phyloP scores from a whole-genome alignment of 257 asterid species.

The Jacaranda mimosifolia region DNA sequence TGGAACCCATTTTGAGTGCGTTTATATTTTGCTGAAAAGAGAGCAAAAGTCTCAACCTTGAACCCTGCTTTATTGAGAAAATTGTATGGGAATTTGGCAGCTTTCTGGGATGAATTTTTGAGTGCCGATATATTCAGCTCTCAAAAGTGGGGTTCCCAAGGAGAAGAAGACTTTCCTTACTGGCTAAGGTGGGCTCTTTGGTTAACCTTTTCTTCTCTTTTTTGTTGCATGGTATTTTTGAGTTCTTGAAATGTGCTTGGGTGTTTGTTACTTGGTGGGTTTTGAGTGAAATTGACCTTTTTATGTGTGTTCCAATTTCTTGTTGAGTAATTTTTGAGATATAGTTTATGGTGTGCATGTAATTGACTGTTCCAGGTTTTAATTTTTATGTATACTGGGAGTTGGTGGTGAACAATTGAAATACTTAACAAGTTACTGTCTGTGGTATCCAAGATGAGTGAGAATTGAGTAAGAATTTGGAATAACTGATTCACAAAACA shows the following conservation, averaged over 20 bases:
- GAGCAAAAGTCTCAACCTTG: slow-evolving; percentile 45
- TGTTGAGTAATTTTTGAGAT: slow-evolving; percentile 19
- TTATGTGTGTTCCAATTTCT: slow-evolving; percentile 26
- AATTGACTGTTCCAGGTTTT: slow-evolving; percentile 33
- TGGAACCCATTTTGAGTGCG: slow-evolving; percentile 45
- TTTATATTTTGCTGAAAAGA: slow-evolving; percentile 35
- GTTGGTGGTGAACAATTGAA: not conserved
- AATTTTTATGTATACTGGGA: slow-evolving; percentile 28
- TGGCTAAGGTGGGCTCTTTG: slow-evolving; percentile 45
- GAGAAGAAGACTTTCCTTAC: slow-evolving; percentile 31
- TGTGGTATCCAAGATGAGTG: slow-evolving; percentile 9
- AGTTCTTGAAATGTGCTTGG: slow-evolving; percentile 33
- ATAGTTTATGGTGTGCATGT: slow-evolving; percentile 18
- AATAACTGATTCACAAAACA: not conserved
- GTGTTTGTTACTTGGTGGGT: slow-evolving; percentile 35
- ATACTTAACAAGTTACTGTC: slow-evolving; percentile 18
- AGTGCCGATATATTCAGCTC: slow-evolving; percentile 37
- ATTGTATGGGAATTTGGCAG: slow-evolving; percentile 49
- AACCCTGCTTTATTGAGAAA: slow-evolving; percentile 33
- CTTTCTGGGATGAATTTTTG: slow-evolving; percentile 52
- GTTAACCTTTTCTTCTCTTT: not conserved
- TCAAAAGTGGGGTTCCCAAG: slow-evolving; percentile 50
- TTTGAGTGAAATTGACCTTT: slow-evolving; percentile 44
- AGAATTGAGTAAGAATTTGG: slow-evolving; percentile 24
- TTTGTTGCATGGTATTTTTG: slow-evolving; percentile 29